Evolutionary conservation across 768 basidiomycete genomes (phyloP).

Genomic region (Antrodiella citrinella): DNA sequence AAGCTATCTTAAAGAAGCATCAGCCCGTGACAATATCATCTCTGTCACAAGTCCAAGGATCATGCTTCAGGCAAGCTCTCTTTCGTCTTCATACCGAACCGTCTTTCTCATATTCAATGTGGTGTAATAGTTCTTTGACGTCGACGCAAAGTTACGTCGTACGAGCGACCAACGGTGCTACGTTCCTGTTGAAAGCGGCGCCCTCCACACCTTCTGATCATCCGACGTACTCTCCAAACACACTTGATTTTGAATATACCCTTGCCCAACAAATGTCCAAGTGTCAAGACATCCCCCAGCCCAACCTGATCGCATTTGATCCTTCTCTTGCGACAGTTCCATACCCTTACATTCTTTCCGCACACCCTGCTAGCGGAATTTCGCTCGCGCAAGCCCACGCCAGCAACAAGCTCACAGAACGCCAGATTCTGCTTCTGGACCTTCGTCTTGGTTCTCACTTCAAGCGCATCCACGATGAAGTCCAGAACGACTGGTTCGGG

Average conservation of each 20-base stretch:
- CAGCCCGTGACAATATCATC: background rate
- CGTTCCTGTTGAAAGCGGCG: background rate
- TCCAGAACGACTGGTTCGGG: slow-evolving; percentile 78
- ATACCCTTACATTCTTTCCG: slow-evolving; percentile 44
- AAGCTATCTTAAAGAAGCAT: background rate
- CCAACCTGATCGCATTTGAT: slow-evolving; percentile 39
- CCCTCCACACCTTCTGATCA: background rate
- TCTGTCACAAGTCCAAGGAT: background rate
- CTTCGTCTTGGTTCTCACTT: slow-evolving; percentile 55
- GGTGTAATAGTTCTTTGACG: background rate
- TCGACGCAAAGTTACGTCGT: background rate
- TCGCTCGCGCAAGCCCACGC: slow-evolving; percentile 30
- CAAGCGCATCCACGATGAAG: slow-evolving; percentile 49
- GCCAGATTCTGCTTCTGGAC: slow-evolving; percentile 38
- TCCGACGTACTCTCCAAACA: slow-evolving; percentile 14
- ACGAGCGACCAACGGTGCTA: background rate
- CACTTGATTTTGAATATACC: slow-evolving; percentile 15
- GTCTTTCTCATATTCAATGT: background rate
- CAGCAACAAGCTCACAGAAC: slow-evolving; percentile 26
- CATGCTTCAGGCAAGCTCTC: background rate
- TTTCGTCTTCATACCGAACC: background rate
- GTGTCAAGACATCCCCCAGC: slow-evolving; percentile 39
- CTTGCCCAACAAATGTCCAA: slow-evolving; percentile 14
- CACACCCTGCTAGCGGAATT: slow-evolving; percentile 30
- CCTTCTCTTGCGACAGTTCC: slow-evolving; percentile 36